These are phyloP conservation scores for Tuber calosporum DNA, from an alignment of 495 filamentous ascomycete genomes.

Conservation along the genomic window DNA sequence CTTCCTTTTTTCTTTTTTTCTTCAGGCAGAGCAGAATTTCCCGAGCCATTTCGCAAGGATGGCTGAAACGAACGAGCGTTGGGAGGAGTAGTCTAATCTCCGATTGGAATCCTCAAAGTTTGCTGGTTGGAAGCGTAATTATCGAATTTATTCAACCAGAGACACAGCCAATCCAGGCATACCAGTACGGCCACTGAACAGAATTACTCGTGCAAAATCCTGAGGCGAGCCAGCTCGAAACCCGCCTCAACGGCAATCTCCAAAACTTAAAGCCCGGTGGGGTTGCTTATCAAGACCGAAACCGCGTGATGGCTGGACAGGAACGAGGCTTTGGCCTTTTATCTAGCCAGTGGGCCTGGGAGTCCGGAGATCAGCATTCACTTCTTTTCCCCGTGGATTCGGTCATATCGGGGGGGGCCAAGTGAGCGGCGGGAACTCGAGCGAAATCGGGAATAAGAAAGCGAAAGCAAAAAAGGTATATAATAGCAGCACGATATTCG, in stretches of 20 bases:
- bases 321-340: background rate
- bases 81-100: background rate
- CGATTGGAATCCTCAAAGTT: background rate
- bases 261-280: background rate
- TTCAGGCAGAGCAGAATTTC: background rate
- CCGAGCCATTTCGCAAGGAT: background rate
- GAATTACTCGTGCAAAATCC: too few relatives aligned
- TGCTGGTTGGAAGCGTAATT: background rate
- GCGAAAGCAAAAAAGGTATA: background rate
- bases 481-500: background rate
- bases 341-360: background rate
- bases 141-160: too few relatives aligned
- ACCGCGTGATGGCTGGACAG: background rate
- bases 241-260: too few relatives aligned
- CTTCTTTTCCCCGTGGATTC: background rate
- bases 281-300: background rate
- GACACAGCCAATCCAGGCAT: too few relatives aligned
- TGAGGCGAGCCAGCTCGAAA: too few relatives aligned
- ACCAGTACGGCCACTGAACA: too few relatives aligned
- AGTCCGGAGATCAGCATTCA: background rate
- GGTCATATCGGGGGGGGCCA: background rate
- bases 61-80: background rate
- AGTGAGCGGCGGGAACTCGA: background rate
- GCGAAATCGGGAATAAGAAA: background rate
- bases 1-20: background rate